These are phyloP conservation scores for Phytophthora megakarya DNA, from an alignment of 352 stramenopile species.

Conservation along the genomic window DNA sequence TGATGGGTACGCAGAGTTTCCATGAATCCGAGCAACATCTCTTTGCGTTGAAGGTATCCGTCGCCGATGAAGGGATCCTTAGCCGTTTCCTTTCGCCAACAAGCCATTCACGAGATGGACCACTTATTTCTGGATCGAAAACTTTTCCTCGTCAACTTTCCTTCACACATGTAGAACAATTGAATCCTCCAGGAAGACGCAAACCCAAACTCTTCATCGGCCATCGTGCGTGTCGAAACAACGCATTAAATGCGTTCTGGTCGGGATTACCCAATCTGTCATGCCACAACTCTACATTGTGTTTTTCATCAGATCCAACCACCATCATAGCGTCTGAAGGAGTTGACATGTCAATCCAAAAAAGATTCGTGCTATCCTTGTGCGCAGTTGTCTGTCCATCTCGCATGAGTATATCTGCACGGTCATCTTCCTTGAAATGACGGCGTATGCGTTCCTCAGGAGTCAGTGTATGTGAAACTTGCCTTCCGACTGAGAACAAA, in stretches of 20 bases:
- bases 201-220: too few relatives aligned
- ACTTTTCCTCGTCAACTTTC: constrained; percentile 12
- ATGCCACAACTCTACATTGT: constrained; percentile 4
- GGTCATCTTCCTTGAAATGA: constrained; percentile 3
- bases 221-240: too few relatives aligned
- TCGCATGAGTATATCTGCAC: constrained; percentile 1
- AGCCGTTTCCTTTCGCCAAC: too few relatives aligned
- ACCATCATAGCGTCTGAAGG: not conserved
- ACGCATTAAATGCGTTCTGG: constrained; percentile 3
- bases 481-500: not conserved
- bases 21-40: too few relatives aligned
- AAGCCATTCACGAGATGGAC: constrained; percentile 1
- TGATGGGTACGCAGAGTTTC: constrained; percentile 9
- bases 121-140: not conserved
- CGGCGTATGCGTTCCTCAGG: not conserved
- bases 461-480: not conserved
- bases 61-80: too few relatives aligned
- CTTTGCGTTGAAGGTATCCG: too few relatives aligned
- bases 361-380: constrained; percentile 11
- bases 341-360: not conserved
- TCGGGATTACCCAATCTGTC: constrained; percentile 2
- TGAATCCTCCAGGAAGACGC: not conserved
- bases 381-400: not conserved
- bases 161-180: constrained; percentile 13
- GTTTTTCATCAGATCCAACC: not conserved